Base-by-base conservation (phyloP, 805 yeast species). In the Candida sithepensis region DNA sequence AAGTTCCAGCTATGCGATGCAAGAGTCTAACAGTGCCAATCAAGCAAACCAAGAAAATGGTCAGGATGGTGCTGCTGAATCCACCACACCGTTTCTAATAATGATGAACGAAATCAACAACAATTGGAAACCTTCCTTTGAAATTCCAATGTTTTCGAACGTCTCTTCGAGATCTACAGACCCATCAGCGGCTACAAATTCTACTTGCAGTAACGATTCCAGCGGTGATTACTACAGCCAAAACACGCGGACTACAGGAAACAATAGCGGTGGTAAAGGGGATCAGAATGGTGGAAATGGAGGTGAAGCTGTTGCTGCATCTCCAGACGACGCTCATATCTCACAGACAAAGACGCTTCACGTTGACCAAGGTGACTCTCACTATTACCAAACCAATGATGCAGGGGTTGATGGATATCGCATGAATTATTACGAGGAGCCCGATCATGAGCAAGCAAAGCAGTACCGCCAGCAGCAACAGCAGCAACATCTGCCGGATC, bases 71-170 rank as follows among this genome's bases (percentile, higher is more conserved):
- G 14, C 16, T 7, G 8, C 2, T 14, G 19, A 21, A 4, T 5
- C n/a, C 4, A 41, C 28, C 18, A 30, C 16, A 4, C 32, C 34
- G 10, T 30, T 44, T 12, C 28, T 37, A n/a, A 33, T 23, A 10
- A 40, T 52, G 36, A n/a, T 52, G 26, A 41, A 40, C 22, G 55
- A 49, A 37, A 37, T 52, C 8, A 52, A 49, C 48, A 49, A 48
- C 43, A 52, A 52, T 32, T 52, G 55, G 55, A 47, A 49, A 30
- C 55, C 55, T 6, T 37, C 47, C 12, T 52, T 52, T 47, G 52
- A 49, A n/a, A 42, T 52, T 3, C 42, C 45, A 10, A 10, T 42
- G 30, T 28, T 28, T 5, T 16, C 28, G 14, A 14, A 37, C 22
- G 9, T 28, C n/a, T 22, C 41, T 12, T n/a, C 41, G 14, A 21